Conservation (phyloP, 129 eudicot species). For the Solidago caesia region DNA sequence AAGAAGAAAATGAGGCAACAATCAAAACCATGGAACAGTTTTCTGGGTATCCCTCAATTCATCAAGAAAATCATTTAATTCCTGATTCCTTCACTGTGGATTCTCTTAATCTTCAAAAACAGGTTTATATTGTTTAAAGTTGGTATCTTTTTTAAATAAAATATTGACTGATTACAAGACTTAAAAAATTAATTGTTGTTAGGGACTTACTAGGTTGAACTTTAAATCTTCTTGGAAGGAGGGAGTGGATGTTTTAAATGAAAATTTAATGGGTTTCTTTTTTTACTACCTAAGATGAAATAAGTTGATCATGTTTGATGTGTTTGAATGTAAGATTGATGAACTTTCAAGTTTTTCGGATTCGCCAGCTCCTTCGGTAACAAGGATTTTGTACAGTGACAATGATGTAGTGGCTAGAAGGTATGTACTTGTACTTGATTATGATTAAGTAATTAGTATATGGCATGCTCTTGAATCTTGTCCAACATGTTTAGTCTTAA, state of each 20-base stretch:
- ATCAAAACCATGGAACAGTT: conserved; percentile 77
- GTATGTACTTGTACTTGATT: conserved; percentile 28
- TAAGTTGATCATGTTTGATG: conserved; percentile 10
- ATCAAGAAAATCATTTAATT: conserved; percentile 27
- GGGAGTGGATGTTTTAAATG: no score
- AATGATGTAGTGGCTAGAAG: conserved; percentile 82
- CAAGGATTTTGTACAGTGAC: conserved; percentile 82
- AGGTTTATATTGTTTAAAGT: conserved; percentile 38
- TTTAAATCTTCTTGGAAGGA: no score
- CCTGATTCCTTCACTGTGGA: conserved; percentile 57
- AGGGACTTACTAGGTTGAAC: no score
- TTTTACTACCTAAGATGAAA: no score
- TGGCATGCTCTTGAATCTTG: background rate
- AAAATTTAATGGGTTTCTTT: no score
- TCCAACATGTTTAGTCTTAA: background rate
- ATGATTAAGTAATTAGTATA: no score
- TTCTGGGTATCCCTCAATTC: conserved; percentile 65
- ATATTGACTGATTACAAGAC: no score
- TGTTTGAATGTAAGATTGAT: conserved; percentile 57
- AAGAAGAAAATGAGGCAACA: conserved; percentile 39
- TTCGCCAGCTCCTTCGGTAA: conserved; percentile 86
- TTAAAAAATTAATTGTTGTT: no score
- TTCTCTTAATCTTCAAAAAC: conserved; percentile 53
- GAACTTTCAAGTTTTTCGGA: conserved; percentile 83
- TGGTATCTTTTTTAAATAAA: no score